phyloP scores from a whole-genome alignment of 192 early-diverging fungal genomes.

The Thoreauomyces humboldtii region DNA sequence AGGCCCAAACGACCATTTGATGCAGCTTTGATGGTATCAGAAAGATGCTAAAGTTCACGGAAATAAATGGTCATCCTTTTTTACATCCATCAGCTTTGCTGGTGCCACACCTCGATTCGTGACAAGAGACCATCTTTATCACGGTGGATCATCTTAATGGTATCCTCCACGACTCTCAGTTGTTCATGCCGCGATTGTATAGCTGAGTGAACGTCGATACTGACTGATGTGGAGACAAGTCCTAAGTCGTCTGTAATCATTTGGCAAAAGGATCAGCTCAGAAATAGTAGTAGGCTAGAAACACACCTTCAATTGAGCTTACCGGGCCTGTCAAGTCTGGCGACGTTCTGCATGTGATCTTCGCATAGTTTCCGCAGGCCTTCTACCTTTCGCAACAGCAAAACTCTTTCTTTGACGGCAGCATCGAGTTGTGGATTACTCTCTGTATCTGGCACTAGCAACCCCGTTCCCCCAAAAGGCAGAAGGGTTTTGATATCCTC shows the following conservation, averaged over 20 bases:
- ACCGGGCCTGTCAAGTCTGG: not conserved
- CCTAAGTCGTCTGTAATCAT: too few relatives aligned
- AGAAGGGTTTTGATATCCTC: slow-evolving; percentile 9
- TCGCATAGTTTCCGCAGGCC: slow-evolving; percentile 9
- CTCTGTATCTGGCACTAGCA: not conserved
- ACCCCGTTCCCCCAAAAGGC: not conserved
- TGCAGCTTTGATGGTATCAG: too few relatives aligned
- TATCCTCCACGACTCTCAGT: slow-evolving; percentile 11
- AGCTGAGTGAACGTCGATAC: slow-evolving; percentile 15
- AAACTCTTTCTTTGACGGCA: slow-evolving; percentile 8
- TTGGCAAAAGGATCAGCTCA: too few relatives aligned
- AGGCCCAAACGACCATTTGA: too few relatives aligned
- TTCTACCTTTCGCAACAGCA: slow-evolving; percentile 13
- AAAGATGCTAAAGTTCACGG: too few relatives aligned
- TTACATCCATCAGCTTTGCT: too few relatives aligned
- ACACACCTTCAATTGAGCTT: too few relatives aligned
- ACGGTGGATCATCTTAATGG: not conserved
- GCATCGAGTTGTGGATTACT: not conserved
- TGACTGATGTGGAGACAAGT: not conserved
- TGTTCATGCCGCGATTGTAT: slow-evolving; percentile 15
- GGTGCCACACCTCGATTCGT: not conserved
- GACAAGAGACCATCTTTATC: not conserved
- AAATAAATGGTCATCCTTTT: too few relatives aligned
- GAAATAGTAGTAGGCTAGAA: too few relatives aligned
- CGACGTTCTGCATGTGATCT: slow-evolving; percentile 1